Evolutionary conservation across 2,329 filamentous ascomycete species (phyloP), one percentile per base, ranked within the genome.

Genomic region (Pseudogymnoascus sp.): DNA sequence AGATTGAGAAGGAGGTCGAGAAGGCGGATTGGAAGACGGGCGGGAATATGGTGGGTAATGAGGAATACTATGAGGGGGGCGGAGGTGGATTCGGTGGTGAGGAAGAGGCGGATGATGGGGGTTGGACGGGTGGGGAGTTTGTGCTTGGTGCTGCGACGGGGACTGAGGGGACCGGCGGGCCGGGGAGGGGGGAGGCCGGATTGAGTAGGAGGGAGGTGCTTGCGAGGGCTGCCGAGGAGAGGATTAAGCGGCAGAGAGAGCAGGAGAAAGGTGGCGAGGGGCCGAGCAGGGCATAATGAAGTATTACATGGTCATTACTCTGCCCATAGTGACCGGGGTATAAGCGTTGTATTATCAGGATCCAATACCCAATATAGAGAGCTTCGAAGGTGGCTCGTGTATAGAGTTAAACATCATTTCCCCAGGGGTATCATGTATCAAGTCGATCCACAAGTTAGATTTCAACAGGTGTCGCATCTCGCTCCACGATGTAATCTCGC

Each of bases 1-100:
- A 88, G 77, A 95, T 97, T 69, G 92, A 97, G 78, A 80, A 81
- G 58, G 93, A 97, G 77, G 93, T 97, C 2, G 87, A 88, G 62
- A 78, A 77, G 57, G 88, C 83, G 14, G 91, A 97, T 76, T 96
- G 89, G 86, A 87, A 80, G 69, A 80, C 80, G 22, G 85, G 86
- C 0, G 92, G 92, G 0, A 76, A 80, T 59, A 83, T 79, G 4
- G 74, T 93, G 2, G 85, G 77, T 2, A 75, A 75, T 11, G 74
- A 81, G 64, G 84, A 77, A 76, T 88, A 78, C 72, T 84, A 77
- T 79, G 84, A 76, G 74, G 81, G 74, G 0, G 64, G 69, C 1
- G 71, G 74, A 60, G 70, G 70, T 50, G 73, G 70, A 14, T 70
- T 71, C 60, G 74, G 74, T 16, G 82, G 80, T 6, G 81, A 79